Percentiles rank a stretch among this genome's conserved stretches.
Conservation (phyloP, 1,284 basidiomycete species). For the Volvariella surrecta region DNA sequence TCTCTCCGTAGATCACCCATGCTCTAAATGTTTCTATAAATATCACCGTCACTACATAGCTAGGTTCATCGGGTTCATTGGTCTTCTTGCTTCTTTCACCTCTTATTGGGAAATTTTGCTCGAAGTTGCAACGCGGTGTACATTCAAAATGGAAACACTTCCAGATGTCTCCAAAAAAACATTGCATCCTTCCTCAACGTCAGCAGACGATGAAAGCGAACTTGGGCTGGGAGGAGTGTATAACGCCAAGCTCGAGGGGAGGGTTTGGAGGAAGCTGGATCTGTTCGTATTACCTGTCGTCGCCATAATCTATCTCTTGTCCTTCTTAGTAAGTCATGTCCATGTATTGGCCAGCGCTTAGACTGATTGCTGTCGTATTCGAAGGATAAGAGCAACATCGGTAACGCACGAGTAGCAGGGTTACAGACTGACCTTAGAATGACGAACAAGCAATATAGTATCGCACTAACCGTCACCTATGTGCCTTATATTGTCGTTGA, state of each 20-base stretch:
- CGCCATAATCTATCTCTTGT: constrained; percentile 40
- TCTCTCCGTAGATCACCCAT: no score
- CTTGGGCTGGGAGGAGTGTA: no score
- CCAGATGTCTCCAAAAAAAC: constrained; percentile 12
- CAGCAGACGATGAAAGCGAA: constrained; percentile 10
- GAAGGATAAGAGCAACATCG: constrained; percentile 42
- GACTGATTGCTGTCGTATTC: constrained; percentile 1
- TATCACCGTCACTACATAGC: no score
- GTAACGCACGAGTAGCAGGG: constrained; percentile 53
- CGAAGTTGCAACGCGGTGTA: no score
- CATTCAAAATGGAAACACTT: no score
- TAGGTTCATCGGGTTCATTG: no score
- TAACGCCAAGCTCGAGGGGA: constrained; percentile 24
- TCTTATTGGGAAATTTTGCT: no score
- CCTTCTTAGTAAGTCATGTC: constrained; percentile 35
- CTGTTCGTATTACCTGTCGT: constrained; percentile 37
- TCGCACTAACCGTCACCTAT: constrained; percentile 45
- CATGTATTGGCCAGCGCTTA: not conserved
- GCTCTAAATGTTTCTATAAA: no score
- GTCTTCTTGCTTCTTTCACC: no score
- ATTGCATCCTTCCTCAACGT: constrained; percentile 13
- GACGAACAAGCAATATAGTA: constrained; percentile 39
- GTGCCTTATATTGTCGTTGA: constrained; percentile 52
- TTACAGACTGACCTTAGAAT: constrained; percentile 45
- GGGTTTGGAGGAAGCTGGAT: constrained; percentile 42